Base-by-base conservation (phyloP, 2,329 filamentous ascomycete genomes). In the Aspergillus fumigatus region DNA sequence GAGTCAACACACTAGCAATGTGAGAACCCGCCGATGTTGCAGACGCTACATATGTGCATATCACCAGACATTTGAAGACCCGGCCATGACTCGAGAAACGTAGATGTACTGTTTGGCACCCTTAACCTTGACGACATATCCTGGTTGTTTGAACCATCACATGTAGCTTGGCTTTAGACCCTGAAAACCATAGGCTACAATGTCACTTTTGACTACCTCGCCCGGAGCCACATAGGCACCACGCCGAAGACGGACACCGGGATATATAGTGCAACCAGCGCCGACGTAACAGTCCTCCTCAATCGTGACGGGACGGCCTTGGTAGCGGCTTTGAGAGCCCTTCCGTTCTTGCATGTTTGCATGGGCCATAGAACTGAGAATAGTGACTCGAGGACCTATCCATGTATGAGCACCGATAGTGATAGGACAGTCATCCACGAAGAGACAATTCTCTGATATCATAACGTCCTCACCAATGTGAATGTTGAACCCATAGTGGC, bases 401-500 rank as follows among this genome's bases (percentile, higher is more conserved):
- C 74, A 77, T 1, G 69, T 88, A 65, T 75, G 77, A 59, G 90
- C 84, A 2, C 92, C 92, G 66, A 97, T 92, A 49, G 80, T 85
- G 58, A 97, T 88, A 61, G 87, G 82, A 70, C 87, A 89, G n/a
- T 92, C 87, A 70, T 99, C 94, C 55, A 92, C 85, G 68, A 97
- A 88, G 26, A 86, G 87, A 73, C 92, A 97, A 67, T 90, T 89
- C 54, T 89, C 84, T 19, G 88, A 90, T 63, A 99, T 89, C 54
- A 87, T 84, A 2, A 95, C 90, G 61, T 94, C 87, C 64, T 92
- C 88, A 11, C 90, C 92, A 63, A 99, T 89, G 50, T 84, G 83
- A 65, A 97, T 88, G 72, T 99, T 97, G 77, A 96, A 97, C 0
- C 94, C 94, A 68, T 97, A 97, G 67, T 97, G 92, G 71, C 93